Conservation (phyloP, 768 basidiomycete genomes). For the Sarcodon sp. region DNA sequence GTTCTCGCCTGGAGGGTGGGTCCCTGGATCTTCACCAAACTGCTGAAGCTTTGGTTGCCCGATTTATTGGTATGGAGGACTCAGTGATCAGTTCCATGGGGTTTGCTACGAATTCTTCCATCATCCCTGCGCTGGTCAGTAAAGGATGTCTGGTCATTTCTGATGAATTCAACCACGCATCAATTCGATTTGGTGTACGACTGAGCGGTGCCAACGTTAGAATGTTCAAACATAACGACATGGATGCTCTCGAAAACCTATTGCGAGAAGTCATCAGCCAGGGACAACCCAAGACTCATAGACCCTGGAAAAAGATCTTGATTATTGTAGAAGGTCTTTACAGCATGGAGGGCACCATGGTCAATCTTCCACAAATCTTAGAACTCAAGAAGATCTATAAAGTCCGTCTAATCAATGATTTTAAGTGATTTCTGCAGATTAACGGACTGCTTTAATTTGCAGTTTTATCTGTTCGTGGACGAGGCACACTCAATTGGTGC, state of each 20-base stretch:
- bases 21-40: slow-evolving; percentile 72
- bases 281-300: slow-evolving; percentile 92
- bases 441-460: slow-evolving; percentile 1
- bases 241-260: slow-evolving; percentile 67
- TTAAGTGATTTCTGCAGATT: not conserved
- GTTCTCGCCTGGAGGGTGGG: slow-evolving; percentile 75
- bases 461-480: slow-evolving; percentile 96
- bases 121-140: slow-evolving; percentile 79
- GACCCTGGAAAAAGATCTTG: slow-evolving; percentile 99
- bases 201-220: slow-evolving; percentile 81
- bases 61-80: slow-evolving; percentile 86
- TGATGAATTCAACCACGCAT: slow-evolving; percentile 94
- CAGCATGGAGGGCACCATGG: slow-evolving; percentile 97
- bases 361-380: slow-evolving; percentile 70
- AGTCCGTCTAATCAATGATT: slow-evolving; percentile 28
- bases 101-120: slow-evolving; percentile 91
- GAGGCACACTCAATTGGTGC: slow-evolving; percentile 98
- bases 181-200: slow-evolving; percentile 86
- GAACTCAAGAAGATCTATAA: slow-evolving; percentile 93
- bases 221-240: slow-evolving; percentile 96
- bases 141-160: slow-evolving; percentile 94
- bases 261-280: slow-evolving; percentile 90
- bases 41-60: slow-evolving; percentile 78
- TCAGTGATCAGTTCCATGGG: slow-evolving; percentile 90
- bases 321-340: slow-evolving; percentile 92